These are phyloP conservation scores for Cladosporium sp. DNA, from an alignment of 2,329 filamentous ascomycete species.

Conservation along the genomic window DNA sequence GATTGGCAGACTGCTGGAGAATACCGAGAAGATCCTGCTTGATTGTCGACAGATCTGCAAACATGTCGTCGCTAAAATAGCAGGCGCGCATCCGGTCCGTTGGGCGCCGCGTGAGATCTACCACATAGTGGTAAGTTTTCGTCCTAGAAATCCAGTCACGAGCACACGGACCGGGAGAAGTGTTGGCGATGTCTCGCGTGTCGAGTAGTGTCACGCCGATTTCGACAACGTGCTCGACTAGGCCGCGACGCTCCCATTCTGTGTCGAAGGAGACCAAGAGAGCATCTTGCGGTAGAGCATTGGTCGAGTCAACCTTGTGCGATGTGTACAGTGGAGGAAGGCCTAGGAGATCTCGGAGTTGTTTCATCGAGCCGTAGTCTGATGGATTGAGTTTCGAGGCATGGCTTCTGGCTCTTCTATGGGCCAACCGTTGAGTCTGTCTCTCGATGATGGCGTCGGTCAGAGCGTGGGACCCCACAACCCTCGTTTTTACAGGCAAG, in stretches of 20 bases:
- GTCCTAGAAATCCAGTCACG: slow-evolving; percentile 62
- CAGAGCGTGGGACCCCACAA: neutral
- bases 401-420: neutral
- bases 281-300: neutral
- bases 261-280: slow-evolving; percentile 74
- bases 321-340: neutral
- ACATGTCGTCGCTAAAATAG: slow-evolving; percentile 52
- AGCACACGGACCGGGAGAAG: slow-evolving; percentile 57
- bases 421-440: neutral
- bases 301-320: neutral
- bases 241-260: slow-evolving; percentile 67
- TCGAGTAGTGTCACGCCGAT: slow-evolving; percentile 76
- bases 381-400: neutral
- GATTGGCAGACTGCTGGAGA: neutral
- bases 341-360: slow-evolving; percentile 9
- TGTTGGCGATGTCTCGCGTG: slow-evolving; percentile 49
- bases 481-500: neutral
- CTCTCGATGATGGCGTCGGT: neutral
- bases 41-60: slow-evolving; percentile 7
- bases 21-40: neutral
- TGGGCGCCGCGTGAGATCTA: slow-evolving; percentile 27
- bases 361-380: slow-evolving; percentile 8
- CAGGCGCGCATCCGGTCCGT: slow-evolving; percentile 40
- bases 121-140: slow-evolving; percentile 59
- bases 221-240: slow-evolving; percentile 63